These are phyloP conservation scores for Glycine tomentella DNA, from an alignment of 306 rosid genomes.

Conservation along the genomic window DNA sequence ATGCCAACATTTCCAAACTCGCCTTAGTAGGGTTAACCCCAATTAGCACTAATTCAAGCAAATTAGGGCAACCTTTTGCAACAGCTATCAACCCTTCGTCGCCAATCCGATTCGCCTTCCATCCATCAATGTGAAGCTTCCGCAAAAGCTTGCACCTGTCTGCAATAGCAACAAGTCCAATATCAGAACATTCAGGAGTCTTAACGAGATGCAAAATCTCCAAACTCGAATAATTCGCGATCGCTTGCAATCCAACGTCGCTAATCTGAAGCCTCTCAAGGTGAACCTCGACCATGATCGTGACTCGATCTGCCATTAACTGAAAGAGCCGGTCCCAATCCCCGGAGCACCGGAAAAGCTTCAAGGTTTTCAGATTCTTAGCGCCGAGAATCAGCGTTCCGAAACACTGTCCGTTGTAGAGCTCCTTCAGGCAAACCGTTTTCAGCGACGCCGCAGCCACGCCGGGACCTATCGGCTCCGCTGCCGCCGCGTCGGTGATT, in stretches of 20 bases:
- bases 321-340: conserved; percentile 93
- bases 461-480: conserved; percentile 87
- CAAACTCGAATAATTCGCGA: conserved; percentile 71
- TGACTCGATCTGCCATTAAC: conserved; percentile 48
- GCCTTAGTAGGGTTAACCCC: conserved; percentile 86
- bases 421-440: conserved; percentile 85
- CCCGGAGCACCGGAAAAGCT: conserved; percentile 89
- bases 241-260: conserved; percentile 77
- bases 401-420: conserved; percentile 87
- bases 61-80: conserved; percentile 78
- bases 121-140: conserved; percentile 97
- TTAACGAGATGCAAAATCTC: conserved; percentile 95
- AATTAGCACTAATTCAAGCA: conserved; percentile 89
- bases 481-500: conserved; percentile 63
- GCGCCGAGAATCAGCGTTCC: conserved; percentile 84
- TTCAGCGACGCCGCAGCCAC: conserved; percentile 66
- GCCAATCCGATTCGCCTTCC: conserved; percentile 90
- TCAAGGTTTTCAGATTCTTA: conserved; percentile 78
- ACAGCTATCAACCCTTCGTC: conserved; percentile 85
- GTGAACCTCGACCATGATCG: conserved; percentile 78
- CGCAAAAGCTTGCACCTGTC: conserved; percentile 83
- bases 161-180: conserved; percentile 72
- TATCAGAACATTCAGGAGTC: conserved; percentile 88
- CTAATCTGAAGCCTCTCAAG: conserved; percentile 91
- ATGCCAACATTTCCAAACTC: conserved; percentile 83